Conservation (phyloP, 2,329 filamentous ascomycete species). For the Diaporthe citrichinensis region DNA sequence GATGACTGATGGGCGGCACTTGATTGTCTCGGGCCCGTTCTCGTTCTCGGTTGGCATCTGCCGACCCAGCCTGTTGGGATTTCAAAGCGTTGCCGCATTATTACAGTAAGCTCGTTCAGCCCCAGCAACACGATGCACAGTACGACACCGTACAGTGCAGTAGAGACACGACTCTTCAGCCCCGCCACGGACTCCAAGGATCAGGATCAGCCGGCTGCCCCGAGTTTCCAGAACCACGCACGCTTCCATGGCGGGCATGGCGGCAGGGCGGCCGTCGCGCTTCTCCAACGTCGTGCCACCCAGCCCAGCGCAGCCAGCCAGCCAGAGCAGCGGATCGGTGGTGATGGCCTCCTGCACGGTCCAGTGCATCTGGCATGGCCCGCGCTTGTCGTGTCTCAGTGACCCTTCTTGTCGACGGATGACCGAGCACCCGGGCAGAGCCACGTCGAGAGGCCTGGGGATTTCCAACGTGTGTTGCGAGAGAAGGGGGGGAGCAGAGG, state of each 20-base stretch:
- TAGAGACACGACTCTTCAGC: background rate
- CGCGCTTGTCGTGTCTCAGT: background rate
- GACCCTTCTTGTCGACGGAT: background rate
- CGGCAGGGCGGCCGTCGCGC: constrained; percentile 10
- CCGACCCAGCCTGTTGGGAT: constrained; percentile 28
- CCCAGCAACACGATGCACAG: constrained; percentile 1
- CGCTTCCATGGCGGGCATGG: constrained; percentile 3
- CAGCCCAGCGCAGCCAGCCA: background rate
- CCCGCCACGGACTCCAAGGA: background rate
- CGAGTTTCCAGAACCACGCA: constrained; percentile 27
- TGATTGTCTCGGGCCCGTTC: background rate
- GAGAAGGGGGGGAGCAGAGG: background rate
- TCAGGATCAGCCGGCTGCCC: constrained; percentile 16
- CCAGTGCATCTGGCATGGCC: background rate
- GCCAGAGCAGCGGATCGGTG: background rate
- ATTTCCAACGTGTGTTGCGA: background rate
- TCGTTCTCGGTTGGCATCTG: constrained; percentile 19
- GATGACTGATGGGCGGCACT: constrained; percentile 4
- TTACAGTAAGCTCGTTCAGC: background rate
- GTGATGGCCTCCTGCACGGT: constrained; percentile 16
- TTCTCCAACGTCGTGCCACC: constrained; percentile 22
- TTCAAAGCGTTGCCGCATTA: background rate
- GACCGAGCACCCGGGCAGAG: background rate
- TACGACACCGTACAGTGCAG: background rate
- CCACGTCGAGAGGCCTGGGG: background rate